Base-by-base conservation (phyloP, 495 filamentous ascomycete genomes). In the Aspergillus panamensis region DNA sequence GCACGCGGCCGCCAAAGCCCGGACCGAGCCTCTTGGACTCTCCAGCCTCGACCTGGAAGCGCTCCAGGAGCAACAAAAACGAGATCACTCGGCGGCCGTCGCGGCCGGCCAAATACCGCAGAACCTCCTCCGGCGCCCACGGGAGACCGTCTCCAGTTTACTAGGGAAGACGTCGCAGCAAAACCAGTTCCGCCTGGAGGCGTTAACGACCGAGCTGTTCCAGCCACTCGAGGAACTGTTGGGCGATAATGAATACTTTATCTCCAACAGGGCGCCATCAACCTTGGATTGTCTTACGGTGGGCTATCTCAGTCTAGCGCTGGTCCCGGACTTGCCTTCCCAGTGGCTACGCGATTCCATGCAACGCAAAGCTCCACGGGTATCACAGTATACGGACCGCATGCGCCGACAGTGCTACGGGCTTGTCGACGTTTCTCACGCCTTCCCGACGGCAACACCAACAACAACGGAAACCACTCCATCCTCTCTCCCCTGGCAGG, bases 281-380 rank as follows among this genome's bases (percentile, higher is more conserved):
- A 85, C 78, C 48, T 69, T 91, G n/a, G 87, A 96, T 71, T 96
- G 89, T 66, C 63, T 96, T 25, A 86, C 82, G 1, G 77, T 88
- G 56, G 94, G 84, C 19, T 96, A 93, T 70, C 72, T 97, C 42
- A 80, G 83, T 8, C 69, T 97, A 42, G 87, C 88, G 70, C 71
- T 89, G 3, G 77, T 87, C 17, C 84, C 89, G 3, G 79, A 87
- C 0, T 67, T 94, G 29, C 88, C 90, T 19, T 80, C 87, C 50
- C 68, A 82, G 21, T 96, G 89, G 84, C 77, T 96, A 19, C 74
- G 77, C 48, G 81, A 86, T 48, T 75, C 79, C 8, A 78, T 96
- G 69, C 69, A 73, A 52, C 68, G 61, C 42, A 81, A 83, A 61
- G 88, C 82, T 50, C 74, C 76, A 4, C 65, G 64, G 3, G 59